phyloP scores from a whole-genome alignment of 2,329 filamentous ascomycete species.

The Clarireedia hainanense region DNA sequence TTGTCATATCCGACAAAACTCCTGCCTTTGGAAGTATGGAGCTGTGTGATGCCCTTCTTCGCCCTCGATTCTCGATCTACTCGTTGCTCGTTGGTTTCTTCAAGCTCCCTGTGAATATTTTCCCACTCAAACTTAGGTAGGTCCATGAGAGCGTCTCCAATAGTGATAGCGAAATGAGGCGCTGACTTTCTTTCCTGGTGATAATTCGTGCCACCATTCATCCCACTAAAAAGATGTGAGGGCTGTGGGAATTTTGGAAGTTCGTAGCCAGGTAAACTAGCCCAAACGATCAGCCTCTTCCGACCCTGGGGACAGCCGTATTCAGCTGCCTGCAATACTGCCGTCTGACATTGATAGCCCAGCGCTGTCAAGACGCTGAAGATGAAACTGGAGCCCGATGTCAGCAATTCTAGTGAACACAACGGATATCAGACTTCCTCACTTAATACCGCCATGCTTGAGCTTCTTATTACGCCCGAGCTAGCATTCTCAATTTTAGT shows the following conservation, averaged over 20 bases:
- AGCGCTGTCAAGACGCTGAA: constrained; percentile 14
- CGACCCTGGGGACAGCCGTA: constrained; percentile 13
- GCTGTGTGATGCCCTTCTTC: not conserved
- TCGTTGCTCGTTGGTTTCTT: not conserved
- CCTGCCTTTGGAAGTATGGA: not conserved
- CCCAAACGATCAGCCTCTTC: constrained; percentile 17
- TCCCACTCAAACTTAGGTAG: constrained; percentile 16
- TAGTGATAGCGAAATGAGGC: constrained; percentile 10
- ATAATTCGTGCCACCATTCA: not conserved
- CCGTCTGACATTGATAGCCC: constrained; percentile 19
- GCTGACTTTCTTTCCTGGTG: constrained; percentile 7
- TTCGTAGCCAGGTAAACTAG: constrained; percentile 5
- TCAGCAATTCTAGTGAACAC: not conserved
- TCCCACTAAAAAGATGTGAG: not conserved
- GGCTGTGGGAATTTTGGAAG: constrained; percentile 18
- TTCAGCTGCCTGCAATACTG: constrained; percentile 13
- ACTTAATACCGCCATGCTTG: constrained; percentile 5
- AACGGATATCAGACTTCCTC: constrained; percentile 8
- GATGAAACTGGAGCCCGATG: constrained; percentile 13
- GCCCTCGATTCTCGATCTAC: not conserved
- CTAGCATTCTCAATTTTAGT: constrained; percentile 2
- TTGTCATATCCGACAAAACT: not conserved
- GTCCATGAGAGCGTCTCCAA: constrained; percentile 15
- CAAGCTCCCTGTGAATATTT: constrained; percentile 1
- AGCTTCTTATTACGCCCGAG: not conserved